Percentiles rank a stretch among this genome's conserved stretches.
Conservation (phyloP, 2,329 filamentous ascomycete species). For the Calonectria pseudoturangicola region DNA sequence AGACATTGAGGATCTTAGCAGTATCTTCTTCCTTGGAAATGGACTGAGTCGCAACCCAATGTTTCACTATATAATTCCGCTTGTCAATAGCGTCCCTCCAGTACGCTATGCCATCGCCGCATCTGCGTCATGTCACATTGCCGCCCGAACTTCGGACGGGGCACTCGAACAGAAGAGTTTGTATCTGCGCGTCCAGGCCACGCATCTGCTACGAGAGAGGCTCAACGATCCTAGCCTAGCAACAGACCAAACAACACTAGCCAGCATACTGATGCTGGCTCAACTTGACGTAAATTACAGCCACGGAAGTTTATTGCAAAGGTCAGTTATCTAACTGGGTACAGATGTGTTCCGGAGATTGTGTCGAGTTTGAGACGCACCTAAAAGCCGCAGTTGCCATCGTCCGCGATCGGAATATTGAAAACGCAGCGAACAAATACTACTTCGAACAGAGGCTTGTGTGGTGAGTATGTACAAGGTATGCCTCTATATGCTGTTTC, state of each 20-base stretch:
- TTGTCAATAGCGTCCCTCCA: background rate
- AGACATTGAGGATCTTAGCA: slow-evolving; percentile 7
- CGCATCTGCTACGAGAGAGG: background rate
- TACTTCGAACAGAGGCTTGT: slow-evolving; percentile 3
- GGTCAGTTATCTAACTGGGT: background rate
- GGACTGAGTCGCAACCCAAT: background rate
- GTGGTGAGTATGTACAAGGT: background rate
- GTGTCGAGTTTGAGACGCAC: slow-evolving; percentile 5
- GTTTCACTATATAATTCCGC: slow-evolving; percentile 3
- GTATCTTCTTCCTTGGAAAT: background rate
- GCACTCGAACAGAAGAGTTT: background rate
- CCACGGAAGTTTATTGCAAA: background rate
- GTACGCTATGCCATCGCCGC: slow-evolving; percentile 1
- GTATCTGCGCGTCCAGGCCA: background rate
- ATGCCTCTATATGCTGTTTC: background rate
- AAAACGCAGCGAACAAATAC: background rate
- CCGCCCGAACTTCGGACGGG: background rate
- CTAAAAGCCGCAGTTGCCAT: background rate
- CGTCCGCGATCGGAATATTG: background rate
- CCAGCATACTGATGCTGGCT: background rate
- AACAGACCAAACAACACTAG: slow-evolving; percentile 4
- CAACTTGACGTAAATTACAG: slow-evolving; percentile 5
- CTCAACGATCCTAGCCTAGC: background rate
- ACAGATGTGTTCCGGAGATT: slow-evolving; percentile 14
- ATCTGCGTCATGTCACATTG: slow-evolving; percentile 5